Base-by-base conservation (phyloP, 2,329 filamentous ascomycete genomes). In the Pseudogymnoascus sp. region DNA sequence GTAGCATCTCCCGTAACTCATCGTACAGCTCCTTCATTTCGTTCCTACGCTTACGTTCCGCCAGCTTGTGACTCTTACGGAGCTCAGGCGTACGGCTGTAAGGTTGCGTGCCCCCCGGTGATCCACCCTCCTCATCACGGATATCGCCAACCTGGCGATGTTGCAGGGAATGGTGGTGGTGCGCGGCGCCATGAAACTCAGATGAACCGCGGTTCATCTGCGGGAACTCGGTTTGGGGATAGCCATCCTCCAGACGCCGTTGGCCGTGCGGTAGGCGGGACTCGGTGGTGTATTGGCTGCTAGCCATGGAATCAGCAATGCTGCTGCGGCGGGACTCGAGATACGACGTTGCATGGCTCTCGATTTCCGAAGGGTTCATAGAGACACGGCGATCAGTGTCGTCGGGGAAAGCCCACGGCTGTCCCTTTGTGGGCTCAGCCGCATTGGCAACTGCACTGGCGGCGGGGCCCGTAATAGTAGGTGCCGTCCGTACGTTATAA, bases 21-120 rank as follows among this genome's bases (percentile, higher is more conserved):
- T 95, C 90, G 71, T 95, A 95, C 0, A 95, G 77, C 70, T 90
- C 87, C 77, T 95, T 95, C 90, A 95, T 95, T 73, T 95, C 90
- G 7, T 90, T 93, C 66, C 90, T 81, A 40, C 90, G 83, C 77
- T 95, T 95, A 39, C 90, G 82, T 75, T 95, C 90, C 0, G 90
- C 90, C 63, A 95, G 82, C 75, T 95, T 95, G 76, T 95, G 90
- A 71, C 89, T 93, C 60, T 93, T 84, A 21, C 90, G 84, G 40
- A 95, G 79, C 74, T 95, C 90, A 0, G 90, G 90, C 0, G 90
- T 95, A 42, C 90, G 80, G 69, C 89, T 93, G 74, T 95, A 95
- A 1, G 90, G 91, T 67, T 91, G 89, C 10, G 85, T 82, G 76
- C 77, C 64, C 76, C 77, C 12, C 75, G 78, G 73, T n/a, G 71